These are phyloP conservation scores for Fusarium udum DNA, from an alignment of 2,329 filamentous ascomycete genomes.

Conservation along the genomic window DNA sequence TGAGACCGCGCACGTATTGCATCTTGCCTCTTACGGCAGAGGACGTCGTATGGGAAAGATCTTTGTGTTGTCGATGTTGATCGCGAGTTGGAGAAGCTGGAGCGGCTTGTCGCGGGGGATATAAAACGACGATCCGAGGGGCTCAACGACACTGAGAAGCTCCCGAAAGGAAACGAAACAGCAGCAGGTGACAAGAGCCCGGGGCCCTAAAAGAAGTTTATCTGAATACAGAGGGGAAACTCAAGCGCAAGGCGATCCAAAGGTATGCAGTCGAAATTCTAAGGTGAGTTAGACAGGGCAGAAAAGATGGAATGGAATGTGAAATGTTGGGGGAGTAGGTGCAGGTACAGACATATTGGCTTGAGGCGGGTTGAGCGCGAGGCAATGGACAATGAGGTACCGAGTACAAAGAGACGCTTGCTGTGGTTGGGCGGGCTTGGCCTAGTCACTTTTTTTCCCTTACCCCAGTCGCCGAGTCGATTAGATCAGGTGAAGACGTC, in stretches of 20 bases:
- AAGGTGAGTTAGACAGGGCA: conserved; percentile 2
- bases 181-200: neutral
- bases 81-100: conserved; percentile 5
- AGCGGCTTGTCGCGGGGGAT: conserved; percentile 28
- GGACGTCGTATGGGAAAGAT: conserved; percentile 2
- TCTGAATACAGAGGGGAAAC: conserved; percentile 3
- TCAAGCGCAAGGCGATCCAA: neutral
- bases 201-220: conserved; percentile 21
- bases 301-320: conserved; percentile 29
- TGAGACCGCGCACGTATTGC: conserved; percentile 98
- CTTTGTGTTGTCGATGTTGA: neutral
- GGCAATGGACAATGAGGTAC: conserved; percentile 16
- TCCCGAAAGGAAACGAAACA: conserved; percentile 8
- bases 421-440: conserved; percentile 23
- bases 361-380: conserved; percentile 19
- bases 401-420: conserved; percentile 23
- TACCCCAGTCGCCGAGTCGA: conserved; percentile 13
- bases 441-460: conserved; percentile 10
- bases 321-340: conserved; percentile 32
- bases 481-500: conserved; percentile 33
- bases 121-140: conserved; percentile 25
- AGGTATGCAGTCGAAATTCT: conserved; percentile 22
- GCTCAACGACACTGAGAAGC: conserved; percentile 3
- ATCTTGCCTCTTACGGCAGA: conserved; percentile 59
- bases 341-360: conserved; percentile 13